Evolutionary conservation across 768 basidiomycete genomes (phyloP).

Genomic region (Strobilomyces echinocephalus): DNA sequence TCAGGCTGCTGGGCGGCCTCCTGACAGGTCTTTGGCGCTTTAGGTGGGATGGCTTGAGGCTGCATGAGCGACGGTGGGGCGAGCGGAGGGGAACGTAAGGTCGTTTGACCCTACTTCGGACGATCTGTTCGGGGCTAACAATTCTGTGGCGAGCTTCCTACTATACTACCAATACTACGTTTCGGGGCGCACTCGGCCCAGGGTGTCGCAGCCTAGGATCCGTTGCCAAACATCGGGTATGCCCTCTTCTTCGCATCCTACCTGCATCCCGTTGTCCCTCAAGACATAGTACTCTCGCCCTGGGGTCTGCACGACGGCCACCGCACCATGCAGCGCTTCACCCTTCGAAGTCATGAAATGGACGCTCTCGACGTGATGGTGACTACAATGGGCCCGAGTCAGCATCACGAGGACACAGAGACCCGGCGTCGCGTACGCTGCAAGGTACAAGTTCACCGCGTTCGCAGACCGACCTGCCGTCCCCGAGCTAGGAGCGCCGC

Average conservation of each 20-base stretch:
- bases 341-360: slow-evolving; percentile 50
- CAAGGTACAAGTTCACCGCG: slow-evolving; percentile 56
- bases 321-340: slow-evolving; percentile 49
- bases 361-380: slow-evolving; percentile 73
- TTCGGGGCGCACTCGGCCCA: slow-evolving; percentile 3
- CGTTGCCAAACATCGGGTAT: slow-evolving; percentile 58
- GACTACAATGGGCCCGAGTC: slow-evolving; percentile 36
- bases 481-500: slow-evolving; percentile 9
- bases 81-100: too few species aligned
- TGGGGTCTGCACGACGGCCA: slow-evolving; percentile 70
- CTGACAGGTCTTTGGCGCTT: too few species aligned
- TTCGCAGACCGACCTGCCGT: slow-evolving; percentile 33
- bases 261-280: slow-evolving; percentile 71
- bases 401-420: background rate
- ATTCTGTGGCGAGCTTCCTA: too few species aligned
- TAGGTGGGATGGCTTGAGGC: too few species aligned
- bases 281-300: slow-evolving; percentile 64
- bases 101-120: too few species aligned
- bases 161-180: background rate
- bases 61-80: too few species aligned
- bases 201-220: slow-evolving; percentile 45
- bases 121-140: too few species aligned
- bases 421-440: slow-evolving; percentile 43
- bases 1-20: too few species aligned
- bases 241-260: slow-evolving; percentile 74